phyloP scores from a whole-genome alignment of 2,329 filamentous ascomycete genomes.

The Xenosphaeropsis pyriputrescens region DNA sequence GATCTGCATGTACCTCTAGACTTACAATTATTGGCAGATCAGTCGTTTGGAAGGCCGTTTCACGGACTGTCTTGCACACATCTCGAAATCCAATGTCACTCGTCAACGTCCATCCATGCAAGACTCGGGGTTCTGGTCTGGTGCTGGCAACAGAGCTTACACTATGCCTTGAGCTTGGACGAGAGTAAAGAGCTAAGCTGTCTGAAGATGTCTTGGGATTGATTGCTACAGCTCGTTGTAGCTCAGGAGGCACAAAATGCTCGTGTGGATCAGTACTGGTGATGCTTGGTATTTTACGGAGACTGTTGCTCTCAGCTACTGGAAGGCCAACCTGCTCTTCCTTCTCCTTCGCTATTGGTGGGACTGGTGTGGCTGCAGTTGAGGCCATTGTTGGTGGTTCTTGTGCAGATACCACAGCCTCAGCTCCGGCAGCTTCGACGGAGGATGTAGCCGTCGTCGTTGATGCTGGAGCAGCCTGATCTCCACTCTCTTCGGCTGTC shows the following conservation, averaged over 20 bases:
- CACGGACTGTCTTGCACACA: conserved; percentile 66
- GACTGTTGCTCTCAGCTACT: conserved; percentile 7
- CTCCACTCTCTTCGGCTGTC: too few relatives aligned
- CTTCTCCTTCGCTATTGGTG: conserved; percentile 16
- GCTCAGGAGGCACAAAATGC: too few relatives aligned
- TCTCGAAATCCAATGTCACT: conserved; percentile 75
- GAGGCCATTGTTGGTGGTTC: too few relatives aligned
- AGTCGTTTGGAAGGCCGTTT: conserved; percentile 63
- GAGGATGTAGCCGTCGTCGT: too few relatives aligned
- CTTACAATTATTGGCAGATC: conserved; percentile 80
- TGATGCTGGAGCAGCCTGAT: too few relatives aligned
- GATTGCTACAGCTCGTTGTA: too few relatives aligned
- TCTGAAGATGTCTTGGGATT: too few relatives aligned
- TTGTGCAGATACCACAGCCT: too few relatives aligned
- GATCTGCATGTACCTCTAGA: conserved; percentile 75
- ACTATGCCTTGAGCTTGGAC: conserved; percentile 1
- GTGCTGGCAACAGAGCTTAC: too few relatives aligned
- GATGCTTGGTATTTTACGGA: not conserved
- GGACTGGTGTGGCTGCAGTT: too few relatives aligned
- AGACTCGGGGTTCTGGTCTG: conserved; percentile 55
- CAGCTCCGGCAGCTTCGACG: too few relatives aligned
- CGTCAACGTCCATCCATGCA: conserved; percentile 79
- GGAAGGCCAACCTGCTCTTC: conserved; percentile 18
- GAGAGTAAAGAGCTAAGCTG: not conserved
- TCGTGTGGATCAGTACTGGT: not conserved